phyloP scores from a whole-genome alignment of 1,139 yeast species.

The Saccharomyces pastorianus region DNA sequence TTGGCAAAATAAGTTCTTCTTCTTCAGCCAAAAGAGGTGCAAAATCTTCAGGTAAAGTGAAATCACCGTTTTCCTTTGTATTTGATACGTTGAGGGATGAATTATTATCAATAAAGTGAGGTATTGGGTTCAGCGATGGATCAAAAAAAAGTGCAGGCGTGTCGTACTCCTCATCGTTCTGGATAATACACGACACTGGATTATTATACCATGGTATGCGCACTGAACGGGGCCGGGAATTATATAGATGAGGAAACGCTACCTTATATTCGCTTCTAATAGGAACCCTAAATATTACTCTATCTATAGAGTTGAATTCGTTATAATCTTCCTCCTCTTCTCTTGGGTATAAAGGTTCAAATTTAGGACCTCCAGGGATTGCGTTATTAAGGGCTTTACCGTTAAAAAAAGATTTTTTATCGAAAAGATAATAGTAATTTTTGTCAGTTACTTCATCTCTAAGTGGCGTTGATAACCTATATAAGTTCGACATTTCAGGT shows the following conservation, averaged over 20 bases:
- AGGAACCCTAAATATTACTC: slow-evolving; percentile 72
- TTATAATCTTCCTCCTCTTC: slow-evolving; percentile 72
- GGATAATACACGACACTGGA: slow-evolving; percentile 45
- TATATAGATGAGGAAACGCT: slow-evolving; percentile 79
- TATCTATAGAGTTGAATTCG: slow-evolving; percentile 82
- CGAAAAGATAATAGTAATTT: slow-evolving; percentile 62
- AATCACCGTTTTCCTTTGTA: slow-evolving; percentile 21
- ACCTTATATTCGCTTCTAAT: slow-evolving; percentile 76
- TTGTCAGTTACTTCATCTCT: slow-evolving; percentile 46
- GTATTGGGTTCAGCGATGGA: slow-evolving; percentile 48
- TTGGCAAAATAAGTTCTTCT: slow-evolving; percentile 38
- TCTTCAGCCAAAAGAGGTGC: slow-evolving; percentile 44
- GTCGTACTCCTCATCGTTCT: slow-evolving; percentile 41
- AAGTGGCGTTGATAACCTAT: slow-evolving; percentile 64
- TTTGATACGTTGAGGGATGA: slow-evolving; percentile 16
- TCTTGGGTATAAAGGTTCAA: slow-evolving; percentile 78
- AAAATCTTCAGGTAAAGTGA: slow-evolving; percentile 36
- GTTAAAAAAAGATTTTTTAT: slow-evolving; percentile 69
- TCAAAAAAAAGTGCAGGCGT: slow-evolving; percentile 51
- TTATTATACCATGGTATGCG: slow-evolving; percentile 53
- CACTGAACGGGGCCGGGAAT: slow-evolving; percentile 66
- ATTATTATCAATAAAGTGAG: slow-evolving; percentile 29
- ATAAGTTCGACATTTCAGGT: slow-evolving; percentile 56
- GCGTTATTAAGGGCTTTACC: slow-evolving; percentile 85
- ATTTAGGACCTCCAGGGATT: slow-evolving; percentile 93